Percentiles rank a stretch among this genome's conserved stretches.
These are phyloP conservation scores for Saccharata proteae DNA, from an alignment of 2,329 filamentous ascomycete genomes.

Conservation along the genomic window DNA sequence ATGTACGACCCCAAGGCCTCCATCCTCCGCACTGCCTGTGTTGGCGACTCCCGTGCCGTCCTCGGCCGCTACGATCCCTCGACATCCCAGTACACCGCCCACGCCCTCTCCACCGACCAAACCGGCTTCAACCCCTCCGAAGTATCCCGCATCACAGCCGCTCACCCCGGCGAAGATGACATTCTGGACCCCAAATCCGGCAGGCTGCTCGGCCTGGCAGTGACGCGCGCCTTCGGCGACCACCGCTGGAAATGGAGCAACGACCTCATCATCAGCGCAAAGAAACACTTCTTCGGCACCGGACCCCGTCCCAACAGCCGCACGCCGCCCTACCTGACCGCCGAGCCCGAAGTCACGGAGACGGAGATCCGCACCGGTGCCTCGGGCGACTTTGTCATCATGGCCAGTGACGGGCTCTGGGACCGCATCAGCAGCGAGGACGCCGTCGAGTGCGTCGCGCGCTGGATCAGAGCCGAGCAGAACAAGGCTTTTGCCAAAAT, in stretches of 20 bases:
- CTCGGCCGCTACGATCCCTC: slow-evolving; percentile 40
- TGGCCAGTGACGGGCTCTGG: slow-evolving; percentile 58
- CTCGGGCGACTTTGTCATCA: slow-evolving; percentile 45
- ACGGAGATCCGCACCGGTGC: slow-evolving; percentile 30
- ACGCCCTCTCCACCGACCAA: slow-evolving; percentile 51
- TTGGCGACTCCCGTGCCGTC: slow-evolving; percentile 56
- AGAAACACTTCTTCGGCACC: slow-evolving; percentile 39
- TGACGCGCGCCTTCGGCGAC: slow-evolving; percentile 58
- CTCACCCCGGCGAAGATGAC: slow-evolving; percentile 48
- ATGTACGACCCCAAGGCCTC: slow-evolving; percentile 45
- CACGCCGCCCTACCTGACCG: slow-evolving; percentile 56
- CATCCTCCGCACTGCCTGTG: slow-evolving; percentile 50
- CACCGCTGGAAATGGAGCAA: slow-evolving; percentile 54
- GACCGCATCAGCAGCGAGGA: slow-evolving; percentile 46
- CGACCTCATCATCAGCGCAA: slow-evolving; percentile 33
- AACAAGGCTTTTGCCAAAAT: not conserved
- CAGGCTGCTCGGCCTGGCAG: slow-evolving; percentile 47
- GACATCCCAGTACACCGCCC: slow-evolving; percentile 36
- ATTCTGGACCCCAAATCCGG: slow-evolving; percentile 43
- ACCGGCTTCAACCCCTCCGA: slow-evolving; percentile 52
- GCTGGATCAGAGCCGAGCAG: slow-evolving; percentile 38
- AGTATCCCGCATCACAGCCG: slow-evolving; percentile 38
- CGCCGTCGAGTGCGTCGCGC: slow-evolving; percentile 44
- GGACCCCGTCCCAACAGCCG: slow-evolving; percentile 29
- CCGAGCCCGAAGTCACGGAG: slow-evolving; percentile 51